phyloP scores from a whole-genome alignment of 768 basidiomycete species.

The Boletus vermiculosoides region DNA sequence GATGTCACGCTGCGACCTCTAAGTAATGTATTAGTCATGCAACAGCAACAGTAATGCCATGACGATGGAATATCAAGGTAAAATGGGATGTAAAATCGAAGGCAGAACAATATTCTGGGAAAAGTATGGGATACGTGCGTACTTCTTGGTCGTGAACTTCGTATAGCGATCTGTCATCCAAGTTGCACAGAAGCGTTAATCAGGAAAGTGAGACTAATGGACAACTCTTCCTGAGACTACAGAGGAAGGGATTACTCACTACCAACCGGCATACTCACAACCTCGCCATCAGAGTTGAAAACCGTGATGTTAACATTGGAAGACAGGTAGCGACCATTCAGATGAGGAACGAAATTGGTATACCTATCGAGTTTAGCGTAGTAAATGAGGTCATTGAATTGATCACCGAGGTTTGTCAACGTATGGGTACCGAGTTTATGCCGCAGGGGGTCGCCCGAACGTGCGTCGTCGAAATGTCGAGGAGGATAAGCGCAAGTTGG shows the following conservation, averaged over 20 bases:
- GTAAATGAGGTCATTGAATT: background rate
- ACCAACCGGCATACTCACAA: constrained; percentile 44
- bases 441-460: background rate
- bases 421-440: background rate
- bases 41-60: background rate
- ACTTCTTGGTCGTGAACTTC: constrained; percentile 78
- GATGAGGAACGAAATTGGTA: constrained; percentile 62
- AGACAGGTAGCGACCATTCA: constrained; percentile 73
- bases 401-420: background rate
- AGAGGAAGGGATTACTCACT: constrained; percentile 26
- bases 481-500: background rate
- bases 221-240: background rate
- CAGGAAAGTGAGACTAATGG: background rate
- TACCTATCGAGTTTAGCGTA: constrained; percentile 38
- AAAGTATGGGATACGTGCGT: constrained; percentile 18
- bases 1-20: constrained; percentile 72
- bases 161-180: constrained; percentile 48
- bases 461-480: background rate
- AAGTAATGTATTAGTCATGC: background rate
- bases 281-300: constrained; percentile 37
- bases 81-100: background rate
- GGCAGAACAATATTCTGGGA: background rate
- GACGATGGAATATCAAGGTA: background rate
- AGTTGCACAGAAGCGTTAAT: constrained; percentile 36
- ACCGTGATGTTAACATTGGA: constrained; percentile 87